Evolutionary conservation across 352 stramenopile genomes (phyloP).

Genomic region (Stramenopiles sp.): DNA sequence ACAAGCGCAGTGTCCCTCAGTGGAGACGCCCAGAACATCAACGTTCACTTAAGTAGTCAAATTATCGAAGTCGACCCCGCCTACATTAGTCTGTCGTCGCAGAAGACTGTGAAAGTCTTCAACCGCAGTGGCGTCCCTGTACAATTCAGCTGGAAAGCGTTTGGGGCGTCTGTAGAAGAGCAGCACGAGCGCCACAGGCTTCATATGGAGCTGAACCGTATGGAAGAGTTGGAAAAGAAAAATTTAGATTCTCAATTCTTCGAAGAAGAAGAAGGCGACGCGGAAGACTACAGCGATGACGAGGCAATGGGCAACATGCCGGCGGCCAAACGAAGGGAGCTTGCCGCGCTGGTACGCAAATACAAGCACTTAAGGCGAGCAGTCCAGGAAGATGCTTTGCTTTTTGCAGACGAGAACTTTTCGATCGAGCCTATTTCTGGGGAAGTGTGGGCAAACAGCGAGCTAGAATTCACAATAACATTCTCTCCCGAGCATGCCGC

Average conservation of each 20-base stretch:
- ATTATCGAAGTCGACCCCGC: constrained; percentile 53
- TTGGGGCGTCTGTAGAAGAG: constrained; percentile 41
- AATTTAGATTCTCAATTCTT: constrained; percentile 4
- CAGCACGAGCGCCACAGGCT: constrained; percentile 52
- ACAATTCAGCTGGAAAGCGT: constrained; percentile 73
- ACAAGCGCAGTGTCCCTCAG: constrained; percentile 41
- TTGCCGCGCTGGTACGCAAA: constrained; percentile 52
- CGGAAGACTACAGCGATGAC: background rate
- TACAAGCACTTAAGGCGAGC: constrained; percentile 66
- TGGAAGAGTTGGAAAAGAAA: constrained; percentile 52
- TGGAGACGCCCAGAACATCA: constrained; percentile 52
- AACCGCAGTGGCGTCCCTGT: constrained; percentile 74
- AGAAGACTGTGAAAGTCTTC: constrained; percentile 64
- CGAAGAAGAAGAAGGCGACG: background rate
- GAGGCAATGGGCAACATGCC: constrained; percentile 13
- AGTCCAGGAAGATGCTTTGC: constrained; percentile 63
- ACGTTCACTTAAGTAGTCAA: constrained; percentile 63
- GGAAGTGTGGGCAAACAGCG: constrained; percentile 68
- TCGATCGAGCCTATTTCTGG: constrained; percentile 56
- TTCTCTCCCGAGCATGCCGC: constrained; percentile 57
- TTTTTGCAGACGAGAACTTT: constrained; percentile 80
- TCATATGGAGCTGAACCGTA: constrained; percentile 46
- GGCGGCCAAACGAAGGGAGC: constrained; percentile 14
- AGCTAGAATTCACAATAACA: constrained; percentile 65
- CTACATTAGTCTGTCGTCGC: constrained; percentile 71